These are phyloP conservation scores for Corynascus novoguineensis DNA, from an alignment of 495 filamentous ascomycete species.

Conservation along the genomic window DNA sequence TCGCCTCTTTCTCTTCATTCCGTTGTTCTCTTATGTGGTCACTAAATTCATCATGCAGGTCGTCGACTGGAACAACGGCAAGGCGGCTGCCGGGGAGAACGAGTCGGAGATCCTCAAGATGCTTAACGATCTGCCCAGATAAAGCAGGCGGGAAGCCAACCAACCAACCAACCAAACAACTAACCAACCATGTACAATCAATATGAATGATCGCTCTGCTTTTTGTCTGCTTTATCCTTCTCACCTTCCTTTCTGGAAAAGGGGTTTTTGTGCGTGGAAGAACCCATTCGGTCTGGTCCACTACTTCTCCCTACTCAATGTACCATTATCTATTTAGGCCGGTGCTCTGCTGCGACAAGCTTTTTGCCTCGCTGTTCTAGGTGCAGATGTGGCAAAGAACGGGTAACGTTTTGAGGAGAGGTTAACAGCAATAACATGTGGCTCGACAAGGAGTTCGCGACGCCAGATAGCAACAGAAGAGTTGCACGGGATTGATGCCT, in stretches of 20 bases:
- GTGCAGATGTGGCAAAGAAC: too few species aligned
- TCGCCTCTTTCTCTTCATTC: neutral
- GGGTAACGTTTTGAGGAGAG: too few species aligned
- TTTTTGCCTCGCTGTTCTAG: neutral
- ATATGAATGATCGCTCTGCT: neutral
- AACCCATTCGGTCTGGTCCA: neutral
- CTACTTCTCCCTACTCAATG: neutral
- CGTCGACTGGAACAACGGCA: constrained; percentile 93
- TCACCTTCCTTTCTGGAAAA: neutral
- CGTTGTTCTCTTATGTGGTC: neutral
- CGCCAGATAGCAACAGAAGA: too few species aligned
- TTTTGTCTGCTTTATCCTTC: neutral
- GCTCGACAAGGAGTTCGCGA: too few species aligned
- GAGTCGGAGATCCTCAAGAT: constrained; percentile 82
- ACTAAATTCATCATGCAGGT: constrained; percentile 40
- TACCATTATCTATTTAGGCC: neutral
- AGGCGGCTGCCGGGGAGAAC: constrained; percentile 65
- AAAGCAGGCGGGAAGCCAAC: too few species aligned
- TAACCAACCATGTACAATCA: neutral
- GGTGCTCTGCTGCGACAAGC: neutral
- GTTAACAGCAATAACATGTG: too few species aligned
- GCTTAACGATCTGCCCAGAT: constrained; percentile 51
- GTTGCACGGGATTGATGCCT: too few species aligned
- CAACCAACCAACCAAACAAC: too few species aligned
- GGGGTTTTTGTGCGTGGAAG: neutral